Percentiles rank a stretch among this genome's conserved stretches.
These are phyloP conservation scores for Asparagopsis taxiformis DNA, from an alignment of 31 red algal species.

Conservation along the genomic window DNA sequence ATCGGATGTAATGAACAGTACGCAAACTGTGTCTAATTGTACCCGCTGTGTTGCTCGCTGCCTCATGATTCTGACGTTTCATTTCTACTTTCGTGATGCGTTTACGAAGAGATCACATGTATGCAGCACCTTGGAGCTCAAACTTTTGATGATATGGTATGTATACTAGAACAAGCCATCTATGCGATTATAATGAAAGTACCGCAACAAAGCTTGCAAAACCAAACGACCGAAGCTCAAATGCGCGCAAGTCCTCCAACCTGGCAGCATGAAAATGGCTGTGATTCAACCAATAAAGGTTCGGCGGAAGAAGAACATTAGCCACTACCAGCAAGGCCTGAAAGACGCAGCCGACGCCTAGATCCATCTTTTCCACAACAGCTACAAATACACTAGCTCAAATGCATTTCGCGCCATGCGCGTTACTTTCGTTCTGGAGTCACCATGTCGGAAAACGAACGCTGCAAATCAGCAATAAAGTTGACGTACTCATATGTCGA, in stretches of 20 bases:
- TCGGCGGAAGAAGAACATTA: too few species aligned
- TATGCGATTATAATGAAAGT: not conserved
- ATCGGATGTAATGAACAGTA: conserved; percentile 12
- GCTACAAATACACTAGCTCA: too few species aligned
- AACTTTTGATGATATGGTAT: not conserved
- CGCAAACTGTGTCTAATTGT: not conserved
- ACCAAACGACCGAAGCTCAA: too few species aligned
- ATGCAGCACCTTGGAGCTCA: not conserved
- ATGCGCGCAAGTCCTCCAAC: too few species aligned
- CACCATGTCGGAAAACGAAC: conserved; percentile 2
- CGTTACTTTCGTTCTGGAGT: conserved; percentile 19
- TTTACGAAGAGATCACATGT: not conserved
- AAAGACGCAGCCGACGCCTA: too few species aligned
- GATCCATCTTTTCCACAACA: too few species aligned
- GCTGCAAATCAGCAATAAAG: conserved; percentile 24
- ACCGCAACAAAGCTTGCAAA: not conserved
- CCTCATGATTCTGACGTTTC: not conserved
- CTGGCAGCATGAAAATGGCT: too few species aligned
- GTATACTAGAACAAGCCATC: not conserved
- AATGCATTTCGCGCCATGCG: too few species aligned
- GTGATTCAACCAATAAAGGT: too few species aligned
- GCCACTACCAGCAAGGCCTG: too few species aligned
- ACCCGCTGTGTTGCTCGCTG: not conserved
- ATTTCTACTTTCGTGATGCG: not conserved
- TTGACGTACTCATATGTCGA: conserved; percentile 29